These are phyloP conservation scores for Sporothrix luriei DNA, from an alignment of 2,329 filamentous ascomycete species.

Conservation along the genomic window DNA sequence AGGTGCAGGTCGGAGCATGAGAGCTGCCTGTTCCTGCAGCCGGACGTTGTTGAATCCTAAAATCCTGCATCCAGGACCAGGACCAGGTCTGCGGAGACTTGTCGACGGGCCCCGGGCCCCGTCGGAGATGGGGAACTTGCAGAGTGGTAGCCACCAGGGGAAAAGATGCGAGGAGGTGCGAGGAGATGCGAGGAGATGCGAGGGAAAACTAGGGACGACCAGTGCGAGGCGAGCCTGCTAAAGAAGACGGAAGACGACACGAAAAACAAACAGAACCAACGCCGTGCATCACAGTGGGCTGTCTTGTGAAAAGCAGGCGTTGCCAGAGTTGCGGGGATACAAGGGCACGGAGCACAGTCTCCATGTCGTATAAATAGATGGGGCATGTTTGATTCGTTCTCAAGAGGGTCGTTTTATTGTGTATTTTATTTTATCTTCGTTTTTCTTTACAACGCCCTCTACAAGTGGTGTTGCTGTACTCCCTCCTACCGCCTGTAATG, in stretches of 20 bases:
- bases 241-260: background rate
- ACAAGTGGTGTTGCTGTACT: background rate
- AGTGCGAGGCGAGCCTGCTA: background rate
- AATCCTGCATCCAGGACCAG: constrained; percentile 9
- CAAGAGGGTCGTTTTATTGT: background rate
- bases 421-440: background rate
- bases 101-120: background rate
- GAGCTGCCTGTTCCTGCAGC: constrained; percentile 9
- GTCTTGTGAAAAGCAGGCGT: constrained; percentile 13
- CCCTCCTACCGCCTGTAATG: no score
- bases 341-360: constrained; percentile 8
- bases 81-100: constrained; percentile 14
- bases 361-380: constrained; percentile 23
- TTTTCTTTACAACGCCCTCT: background rate
- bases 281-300: constrained; percentile 9
- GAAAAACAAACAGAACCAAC: background rate
- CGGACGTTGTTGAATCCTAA: no score
- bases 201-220: background rate
- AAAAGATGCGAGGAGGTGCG: background rate
- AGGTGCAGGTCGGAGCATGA: background rate
- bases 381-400: background rate
- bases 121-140: background rate
- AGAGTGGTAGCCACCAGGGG: background rate
- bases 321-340: constrained; percentile 15
- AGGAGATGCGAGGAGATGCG: background rate